Evolutionary conservation across 768 basidiomycete species (phyloP).

Genomic region (Rhizopogon sp.): DNA sequence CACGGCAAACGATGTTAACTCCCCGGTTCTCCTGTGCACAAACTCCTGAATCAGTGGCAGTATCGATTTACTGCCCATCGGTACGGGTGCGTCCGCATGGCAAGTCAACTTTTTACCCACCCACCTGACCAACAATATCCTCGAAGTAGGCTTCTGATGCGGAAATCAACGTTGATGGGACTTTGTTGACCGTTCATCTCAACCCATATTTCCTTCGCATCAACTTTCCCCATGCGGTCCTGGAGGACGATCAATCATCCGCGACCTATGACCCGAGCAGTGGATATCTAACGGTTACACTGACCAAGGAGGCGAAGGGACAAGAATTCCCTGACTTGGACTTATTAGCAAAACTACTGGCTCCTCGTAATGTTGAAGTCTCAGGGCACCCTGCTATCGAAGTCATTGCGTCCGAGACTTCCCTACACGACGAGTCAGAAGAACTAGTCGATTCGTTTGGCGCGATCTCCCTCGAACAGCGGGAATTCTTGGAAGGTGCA

Average conservation of each 20-base stretch:
- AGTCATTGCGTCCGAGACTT: conserved; percentile 37
- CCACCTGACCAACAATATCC: neutral
- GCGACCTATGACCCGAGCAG: conserved; percentile 72
- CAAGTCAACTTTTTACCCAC: neutral
- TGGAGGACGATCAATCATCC: conserved; percentile 61
- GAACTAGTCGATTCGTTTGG: conserved; percentile 41
- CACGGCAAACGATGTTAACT: conserved; percentile 54
- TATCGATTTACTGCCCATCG: conserved; percentile 67
- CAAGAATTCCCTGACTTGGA: conserved; percentile 75
- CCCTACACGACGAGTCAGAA: conserved; percentile 23
- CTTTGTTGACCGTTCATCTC: conserved; percentile 66
- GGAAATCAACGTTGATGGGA: conserved; percentile 72
- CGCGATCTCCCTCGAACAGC: conserved; percentile 44
- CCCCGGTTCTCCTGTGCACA: conserved; percentile 71
- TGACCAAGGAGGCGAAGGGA: conserved; percentile 64
- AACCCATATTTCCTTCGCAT: conserved; percentile 84
- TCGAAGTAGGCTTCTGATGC: conserved; percentile 69
- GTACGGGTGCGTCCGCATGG: conserved; percentile 48
- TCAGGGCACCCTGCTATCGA: conserved; percentile 46
- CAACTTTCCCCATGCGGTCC: conserved; percentile 60
- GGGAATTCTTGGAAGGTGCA: conserved; percentile 53
- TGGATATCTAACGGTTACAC: conserved; percentile 71
- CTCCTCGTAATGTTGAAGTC: conserved; percentile 47
- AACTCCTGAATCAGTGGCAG: conserved; percentile 45
- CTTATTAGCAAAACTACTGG: conserved; percentile 70